Base-by-base conservation (phyloP, 176 grass and related monocot species). In the Phoenix roebelenii region DNA sequence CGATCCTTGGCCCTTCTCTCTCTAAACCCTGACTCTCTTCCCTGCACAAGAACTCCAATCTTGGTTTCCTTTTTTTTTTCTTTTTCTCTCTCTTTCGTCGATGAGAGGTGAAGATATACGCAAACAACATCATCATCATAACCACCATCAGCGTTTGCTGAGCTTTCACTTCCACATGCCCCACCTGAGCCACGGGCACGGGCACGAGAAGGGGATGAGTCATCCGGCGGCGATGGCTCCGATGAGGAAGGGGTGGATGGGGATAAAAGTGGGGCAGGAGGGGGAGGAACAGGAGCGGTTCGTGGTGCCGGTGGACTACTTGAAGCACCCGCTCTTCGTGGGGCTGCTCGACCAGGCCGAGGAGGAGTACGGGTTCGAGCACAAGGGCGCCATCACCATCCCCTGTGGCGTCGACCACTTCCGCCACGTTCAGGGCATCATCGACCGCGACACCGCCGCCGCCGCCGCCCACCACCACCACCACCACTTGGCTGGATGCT, bases 261-360 rank as follows among this genome's bases (percentile, higher is more conserved):
- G 76, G 73, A 75, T 98, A 26, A 57, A 66, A 26, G 93, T 98
- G 7, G 87, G 93, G 1, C 65, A 39, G 2, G 84, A 88, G 0
- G 93, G 84, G 18, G 93, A 92, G 70, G 73, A 92, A 64, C 84
- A 64, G 76, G 70, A 77, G 49, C 75, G 84, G 0, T 92, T 92
- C 59, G 81, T 89, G 7, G 87, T 98, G 3, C 93, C 87, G 62
- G 81, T 98, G 9, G 76, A 26, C 6, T 82, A 88, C 81, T 79
- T 98, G 58, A 79, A 68, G 60, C 93, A 98, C 83, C 93, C 87
- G 59, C 79, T 98, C 15, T 98, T 98, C 84, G 66, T 64, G 23
- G 70, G 72, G 30, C 82, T 98, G 52, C 73, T 98, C 20, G 73
- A 88, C 0, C 81, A 77, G 76, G 93, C 93, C 12, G 79, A 91